Evolutionary conservation across 371 early-diverging fungal species (phyloP).

Genomic region (Apophysomyces ossiformis): DNA sequence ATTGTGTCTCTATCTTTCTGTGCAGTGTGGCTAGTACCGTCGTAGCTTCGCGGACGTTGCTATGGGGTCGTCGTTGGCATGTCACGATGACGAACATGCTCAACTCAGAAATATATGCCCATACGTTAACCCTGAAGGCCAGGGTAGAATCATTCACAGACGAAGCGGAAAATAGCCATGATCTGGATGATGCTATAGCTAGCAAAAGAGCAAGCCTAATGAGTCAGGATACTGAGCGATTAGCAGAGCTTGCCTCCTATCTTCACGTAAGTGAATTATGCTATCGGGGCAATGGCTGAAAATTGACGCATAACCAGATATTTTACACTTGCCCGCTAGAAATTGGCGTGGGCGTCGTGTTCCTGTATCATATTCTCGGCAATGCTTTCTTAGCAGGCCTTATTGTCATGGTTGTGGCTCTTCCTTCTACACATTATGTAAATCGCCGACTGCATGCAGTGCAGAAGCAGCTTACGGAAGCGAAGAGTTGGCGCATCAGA

Average conservation of each 20-base stretch:
- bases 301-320: conserved; percentile 36
- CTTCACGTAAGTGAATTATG: conserved; percentile 41
- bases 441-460: conserved; percentile 47
- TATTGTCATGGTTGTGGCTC: conserved; percentile 60
- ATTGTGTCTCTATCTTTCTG: conserved; percentile 55
- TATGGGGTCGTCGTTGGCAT: conserved; percentile 65
- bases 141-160: neutral
- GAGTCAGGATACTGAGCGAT: conserved; percentile 78
- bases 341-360: conserved; percentile 62
- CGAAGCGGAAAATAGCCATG: conserved; percentile 17
- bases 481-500: conserved; percentile 64
- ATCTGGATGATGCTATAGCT: conserved; percentile 22
- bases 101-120: conserved; percentile 62
- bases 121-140: conserved; percentile 44
- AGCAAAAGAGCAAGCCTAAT: conserved; percentile 72
- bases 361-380: conserved; percentile 71
- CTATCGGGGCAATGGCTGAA: neutral
- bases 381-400: conserved; percentile 71
- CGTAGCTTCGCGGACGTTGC: conserved; percentile 61
- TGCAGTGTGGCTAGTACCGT: conserved; percentile 59
- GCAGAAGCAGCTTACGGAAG: conserved; percentile 59
- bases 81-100: conserved; percentile 60
- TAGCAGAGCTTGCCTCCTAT: conserved; percentile 64
- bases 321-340: conserved; percentile 70
- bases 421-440: conserved; percentile 67